Percentiles rank a stretch among this genome's conserved stretches.
These are phyloP conservation scores for Elsinoe necatrix DNA, from an alignment of 2,329 filamentous ascomycete genomes.

Conservation along the genomic window DNA sequence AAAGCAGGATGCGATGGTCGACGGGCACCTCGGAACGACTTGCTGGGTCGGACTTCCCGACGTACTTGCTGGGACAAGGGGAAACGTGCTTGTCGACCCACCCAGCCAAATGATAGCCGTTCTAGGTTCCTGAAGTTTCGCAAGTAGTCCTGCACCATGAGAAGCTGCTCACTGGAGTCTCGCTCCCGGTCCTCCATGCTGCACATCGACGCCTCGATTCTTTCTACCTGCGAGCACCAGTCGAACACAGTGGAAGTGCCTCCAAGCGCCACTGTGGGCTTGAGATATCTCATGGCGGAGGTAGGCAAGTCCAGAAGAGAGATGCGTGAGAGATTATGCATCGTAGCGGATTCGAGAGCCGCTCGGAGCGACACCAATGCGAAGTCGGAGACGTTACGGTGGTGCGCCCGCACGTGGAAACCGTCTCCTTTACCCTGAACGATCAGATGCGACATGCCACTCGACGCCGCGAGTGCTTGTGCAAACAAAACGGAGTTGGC, in stretches of 20 bases:
- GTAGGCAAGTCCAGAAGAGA: conserved; percentile 68
- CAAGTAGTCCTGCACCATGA: conserved; percentile 69
- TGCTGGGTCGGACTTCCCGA: background rate
- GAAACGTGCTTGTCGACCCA: conserved; percentile 4
- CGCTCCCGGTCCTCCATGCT: conserved; percentile 60
- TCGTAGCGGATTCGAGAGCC: conserved; percentile 63
- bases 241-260: conserved; percentile 61
- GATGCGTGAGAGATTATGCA: conserved; percentile 58
- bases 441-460: conserved; percentile 63
- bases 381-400: conserved; percentile 69
- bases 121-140: conserved; percentile 59
- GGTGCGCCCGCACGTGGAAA: conserved; percentile 57
- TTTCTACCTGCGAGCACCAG: conserved; percentile 56
- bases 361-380: conserved; percentile 81
- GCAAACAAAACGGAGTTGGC: conserved; percentile 83
- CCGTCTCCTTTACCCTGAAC: conserved; percentile 67
- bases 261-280: conserved; percentile 65
- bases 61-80: background rate
- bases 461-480: conserved; percentile 58
- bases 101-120: conserved; percentile 68
- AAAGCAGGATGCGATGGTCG: conserved; percentile 10
- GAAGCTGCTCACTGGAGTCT: conserved; percentile 59
- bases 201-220: conserved; percentile 63
- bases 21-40: background rate
- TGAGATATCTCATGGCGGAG: conserved; percentile 66